phyloP scores from a whole-genome alignment of 345 rosid species.

The Lepidium africanum region DNA sequence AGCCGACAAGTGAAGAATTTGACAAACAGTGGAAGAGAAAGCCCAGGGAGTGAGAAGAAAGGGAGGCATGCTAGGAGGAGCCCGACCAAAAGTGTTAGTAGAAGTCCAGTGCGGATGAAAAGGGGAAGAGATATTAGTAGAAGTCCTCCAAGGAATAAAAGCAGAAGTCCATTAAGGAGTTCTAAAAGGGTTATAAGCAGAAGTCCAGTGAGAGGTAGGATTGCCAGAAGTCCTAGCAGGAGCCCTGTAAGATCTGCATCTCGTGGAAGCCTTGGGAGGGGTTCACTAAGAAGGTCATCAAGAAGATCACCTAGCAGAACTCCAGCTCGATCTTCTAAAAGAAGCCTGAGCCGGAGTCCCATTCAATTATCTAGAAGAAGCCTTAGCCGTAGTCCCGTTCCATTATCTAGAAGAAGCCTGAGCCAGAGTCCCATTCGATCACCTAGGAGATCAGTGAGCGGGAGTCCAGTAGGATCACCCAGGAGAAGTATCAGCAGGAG shows the following conservation, averaged over 20 bases:
- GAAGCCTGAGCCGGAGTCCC: constrained; percentile 42
- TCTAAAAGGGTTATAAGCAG: constrained; percentile 35
- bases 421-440: constrained; percentile 41
- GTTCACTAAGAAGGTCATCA: constrained; percentile 20
- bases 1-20: constrained; percentile 30
- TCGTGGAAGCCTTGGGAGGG: constrained; percentile 24
- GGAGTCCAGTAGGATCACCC: not conserved
- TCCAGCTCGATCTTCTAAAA: constrained; percentile 36
- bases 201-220: constrained; percentile 41
- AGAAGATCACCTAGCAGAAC: constrained; percentile 34
- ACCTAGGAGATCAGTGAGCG: constrained; percentile 8
- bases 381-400: constrained; percentile 37
- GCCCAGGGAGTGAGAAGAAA: constrained; percentile 26
- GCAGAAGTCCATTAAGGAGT: constrained; percentile 47
- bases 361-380: constrained; percentile 27
- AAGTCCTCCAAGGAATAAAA: constrained; percentile 37
- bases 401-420: constrained; percentile 37
- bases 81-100: constrained; percentile 32
- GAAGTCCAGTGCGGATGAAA: constrained; percentile 37
- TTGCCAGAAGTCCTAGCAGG: constrained; percentile 42
- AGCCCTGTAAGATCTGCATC: constrained; percentile 37
- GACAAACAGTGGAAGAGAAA: constrained; percentile 31
- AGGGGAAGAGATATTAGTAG: constrained; percentile 29
- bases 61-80: constrained; percentile 29
- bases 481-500: constrained; percentile 10